Evolutionary conservation across 371 early-diverging fungal species (phyloP).

Genomic region (Batrachochytrium dendrobatidis): DNA sequence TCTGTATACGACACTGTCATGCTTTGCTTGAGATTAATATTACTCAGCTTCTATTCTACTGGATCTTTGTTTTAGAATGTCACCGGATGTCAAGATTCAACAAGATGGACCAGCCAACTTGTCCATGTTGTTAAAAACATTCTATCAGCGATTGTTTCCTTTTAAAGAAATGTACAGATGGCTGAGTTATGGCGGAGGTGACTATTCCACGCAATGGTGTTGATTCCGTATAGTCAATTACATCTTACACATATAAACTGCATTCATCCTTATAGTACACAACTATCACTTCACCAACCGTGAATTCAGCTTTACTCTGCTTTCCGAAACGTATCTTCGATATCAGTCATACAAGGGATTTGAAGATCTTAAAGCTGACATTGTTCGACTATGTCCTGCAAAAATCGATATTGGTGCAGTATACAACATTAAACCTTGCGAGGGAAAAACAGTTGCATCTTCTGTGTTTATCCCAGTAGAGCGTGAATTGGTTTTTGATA

Average conservation of each 20-base stretch:
- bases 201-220: conserved; percentile 1
- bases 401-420: conserved; percentile 99
- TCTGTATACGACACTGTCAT: no score
- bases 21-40: not conserved
- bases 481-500: conserved; percentile 99
- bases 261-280: conserved; percentile 15
- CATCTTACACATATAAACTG: not conserved
- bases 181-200: conserved; percentile 74
- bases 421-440: conserved; percentile 75
- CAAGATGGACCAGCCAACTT: not conserved
- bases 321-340: conserved; percentile 74
- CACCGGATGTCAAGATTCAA: not conserved
- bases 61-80: not conserved
- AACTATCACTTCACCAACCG: conserved; percentile 68
- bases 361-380: conserved; percentile 69
- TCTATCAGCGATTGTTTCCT: conserved; percentile 82
- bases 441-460: conserved; percentile 65
- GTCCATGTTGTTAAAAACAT: conserved; percentile 29
- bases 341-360: conserved; percentile 73
- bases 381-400: conserved; percentile 64
- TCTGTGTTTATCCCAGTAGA: conserved; percentile 68
- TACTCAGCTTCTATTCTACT: no score
- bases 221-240: not conserved
- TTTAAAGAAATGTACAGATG: conserved; percentile 68
- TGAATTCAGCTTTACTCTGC: conserved; percentile 90